A percentile compares a stretch with the other conserved stretches of the same genome.
These are phyloP conservation scores for Fonsecaea erecta DNA, from an alignment of 2,329 filamentous ascomycete genomes.

Conservation along the genomic window DNA sequence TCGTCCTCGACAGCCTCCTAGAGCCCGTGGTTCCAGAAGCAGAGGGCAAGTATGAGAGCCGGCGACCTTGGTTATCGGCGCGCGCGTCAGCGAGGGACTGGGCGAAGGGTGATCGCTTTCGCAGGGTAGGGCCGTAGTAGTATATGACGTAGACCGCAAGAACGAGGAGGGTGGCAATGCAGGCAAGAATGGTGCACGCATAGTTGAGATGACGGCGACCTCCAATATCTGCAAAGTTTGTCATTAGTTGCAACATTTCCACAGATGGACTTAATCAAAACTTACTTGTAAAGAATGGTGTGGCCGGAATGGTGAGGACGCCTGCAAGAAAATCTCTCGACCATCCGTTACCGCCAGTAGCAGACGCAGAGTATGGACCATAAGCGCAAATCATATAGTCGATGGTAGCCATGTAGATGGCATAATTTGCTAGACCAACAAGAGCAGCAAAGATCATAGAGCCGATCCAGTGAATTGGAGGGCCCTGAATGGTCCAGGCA, in stretches of 20 bases:
- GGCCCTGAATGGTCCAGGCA: conserved; percentile 63
- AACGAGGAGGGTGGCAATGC: conserved; percentile 65
- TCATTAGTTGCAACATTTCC: conserved; percentile 9
- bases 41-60: conserved; percentile 44
- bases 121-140: conserved; percentile 65
- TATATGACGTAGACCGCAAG: conserved; percentile 69
- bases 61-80: conserved; percentile 41
- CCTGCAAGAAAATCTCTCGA: conserved; percentile 68
- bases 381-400: conserved; percentile 70
- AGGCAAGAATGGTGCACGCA: conserved; percentile 67
- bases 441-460: conserved; percentile 64
- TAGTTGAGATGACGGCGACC: conserved; percentile 61
- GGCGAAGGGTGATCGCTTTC: conserved; percentile 67
- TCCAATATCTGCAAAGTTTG: conserved; percentile 53
- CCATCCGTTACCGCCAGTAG: conserved; percentile 70
- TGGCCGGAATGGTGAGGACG: conserved; percentile 64
- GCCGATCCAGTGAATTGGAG: conserved; percentile 64
- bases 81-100: conserved; percentile 61
- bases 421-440: conserved; percentile 67
- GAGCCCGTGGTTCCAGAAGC: conserved; percentile 25
- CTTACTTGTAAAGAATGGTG: conserved; percentile 54
- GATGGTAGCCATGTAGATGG: conserved; percentile 69
- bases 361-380: conserved; percentile 67
- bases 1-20: conserved; percentile 27
- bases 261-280: conserved; percentile 19